phyloP scores from a whole-genome alignment of 192 early-diverging fungal species.

The Umbelopsis sp. region DNA sequence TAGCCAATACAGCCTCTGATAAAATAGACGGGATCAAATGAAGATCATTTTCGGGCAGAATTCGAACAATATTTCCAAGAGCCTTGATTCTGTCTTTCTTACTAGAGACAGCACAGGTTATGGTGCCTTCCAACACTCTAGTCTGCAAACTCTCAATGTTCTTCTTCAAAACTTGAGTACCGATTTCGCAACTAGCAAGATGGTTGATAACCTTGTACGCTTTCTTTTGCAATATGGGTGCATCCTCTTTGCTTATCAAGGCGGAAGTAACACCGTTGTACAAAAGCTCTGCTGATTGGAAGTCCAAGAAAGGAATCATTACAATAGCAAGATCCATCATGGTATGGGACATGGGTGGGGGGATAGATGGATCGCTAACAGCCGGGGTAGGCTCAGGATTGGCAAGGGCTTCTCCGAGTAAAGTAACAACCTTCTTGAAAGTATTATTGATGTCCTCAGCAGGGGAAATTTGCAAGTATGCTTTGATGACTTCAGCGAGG shows the following conservation, averaged over 20 bases:
- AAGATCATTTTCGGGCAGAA: slow-evolving; percentile 67
- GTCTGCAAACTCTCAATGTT: slow-evolving; percentile 63
- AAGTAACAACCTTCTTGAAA: slow-evolving; percentile 63
- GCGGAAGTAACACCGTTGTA: slow-evolving; percentile 58
- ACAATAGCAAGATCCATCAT: slow-evolving; percentile 83
- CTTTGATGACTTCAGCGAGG: slow-evolving; percentile 68
- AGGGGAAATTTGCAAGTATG: slow-evolving; percentile 65
- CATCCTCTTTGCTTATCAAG: slow-evolving; percentile 61
- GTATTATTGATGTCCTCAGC: slow-evolving; percentile 63
- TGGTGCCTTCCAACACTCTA: slow-evolving; percentile 74
- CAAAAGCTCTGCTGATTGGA: slow-evolving; percentile 60
- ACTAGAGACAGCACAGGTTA: slow-evolving; percentile 66
- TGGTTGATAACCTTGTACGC: slow-evolving; percentile 87
- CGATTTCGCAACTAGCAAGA: slow-evolving; percentile 51
- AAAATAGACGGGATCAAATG: slow-evolving; percentile 86
- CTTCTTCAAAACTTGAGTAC: slow-evolving; percentile 44
- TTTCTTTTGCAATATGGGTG: slow-evolving; percentile 89
- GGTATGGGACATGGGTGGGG: slow-evolving; percentile 79
- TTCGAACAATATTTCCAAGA: slow-evolving; percentile 65
- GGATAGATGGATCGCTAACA: slow-evolving; percentile 52
- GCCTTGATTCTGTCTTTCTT: slow-evolving; percentile 80
- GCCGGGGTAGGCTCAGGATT: slow-evolving; percentile 49
- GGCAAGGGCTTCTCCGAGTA: slow-evolving; percentile 61
- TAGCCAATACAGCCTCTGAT: slow-evolving; percentile 89
- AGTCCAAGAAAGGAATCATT: slow-evolving; percentile 76